Evolutionary conservation across 352 stramenopile genomes (phyloP), one percentile per base, ranked within the genome.

Genomic region (Globisporangium iwayamae): DNA sequence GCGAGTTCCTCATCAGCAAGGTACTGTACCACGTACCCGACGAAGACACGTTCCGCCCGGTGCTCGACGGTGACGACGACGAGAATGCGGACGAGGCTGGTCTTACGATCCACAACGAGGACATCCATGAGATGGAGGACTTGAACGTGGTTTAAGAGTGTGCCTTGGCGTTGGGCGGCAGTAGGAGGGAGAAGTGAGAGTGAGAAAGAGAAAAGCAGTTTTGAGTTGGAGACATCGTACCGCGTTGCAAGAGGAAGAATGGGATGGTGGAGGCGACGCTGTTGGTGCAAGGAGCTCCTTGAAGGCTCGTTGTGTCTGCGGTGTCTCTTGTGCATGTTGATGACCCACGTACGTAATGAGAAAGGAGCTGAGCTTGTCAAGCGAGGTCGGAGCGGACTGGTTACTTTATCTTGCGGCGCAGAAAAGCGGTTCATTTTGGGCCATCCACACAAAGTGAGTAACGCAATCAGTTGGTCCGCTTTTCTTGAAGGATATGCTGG

Each of bases 1-100:
- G 91, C 57, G 78, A 91, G 10, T 97, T 94, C 64, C 75, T 97
- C 45, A 83, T 93, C 41, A 88, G 82, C 70, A 96, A 97, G 75
- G 85, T 87, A 38, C 67, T 97, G 52, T 90, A 91, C 66, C 78
- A 90, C 69, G 72, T 95, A 58, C 81, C 79, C n/a, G 86, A 95
- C 63, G 84, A 95, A 50, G 57, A 61, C 63, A 79, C 41, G 80
- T 63, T 72, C 62, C 60, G 57, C 60, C 54, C 74, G 68, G 43
- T 69, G 62, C 61, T 68, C 13, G 69, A 69, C 36, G 66, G 68
- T n/a, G 65, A 68, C 18, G 59, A 70, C 56, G 61, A 69, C 6
- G 67, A 78, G 22, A 74, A 78, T 65, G 70, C 64, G 10, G 73
- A 86, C 57, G 73, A 74, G 20, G 78, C 74, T 66, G 63, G 9